Evolutionary conservation across 768 basidiomycete genomes (phyloP).

Genomic region (Boletus reticuloceps): DNA sequence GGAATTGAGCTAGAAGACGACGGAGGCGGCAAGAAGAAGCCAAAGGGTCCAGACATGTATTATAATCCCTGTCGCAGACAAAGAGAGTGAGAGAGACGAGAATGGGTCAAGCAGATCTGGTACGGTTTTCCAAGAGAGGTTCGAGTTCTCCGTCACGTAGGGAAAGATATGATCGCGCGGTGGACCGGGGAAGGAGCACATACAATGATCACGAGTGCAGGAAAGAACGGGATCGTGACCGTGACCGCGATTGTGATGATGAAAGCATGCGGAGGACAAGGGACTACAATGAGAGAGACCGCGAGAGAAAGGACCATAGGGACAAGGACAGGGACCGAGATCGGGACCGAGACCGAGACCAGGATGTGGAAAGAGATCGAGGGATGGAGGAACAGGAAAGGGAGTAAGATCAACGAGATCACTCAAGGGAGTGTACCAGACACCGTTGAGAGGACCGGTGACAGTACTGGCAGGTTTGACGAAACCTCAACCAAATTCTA

Average conservation of each 20-base stretch:
- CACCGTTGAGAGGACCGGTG: constrained; percentile 10
- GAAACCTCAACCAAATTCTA: too few species aligned
- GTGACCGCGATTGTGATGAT: constrained; percentile 11
- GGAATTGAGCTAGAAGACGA: constrained; percentile 82
- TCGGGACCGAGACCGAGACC: constrained; percentile 25
- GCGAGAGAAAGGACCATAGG: constrained; percentile 16
- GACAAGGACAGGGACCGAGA: constrained; percentile 17
- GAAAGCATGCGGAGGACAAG: constrained; percentile 3
- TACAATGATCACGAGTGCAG: constrained; percentile 13
- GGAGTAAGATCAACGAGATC: constrained; percentile 8
- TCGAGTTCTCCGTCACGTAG: constrained; percentile 48
- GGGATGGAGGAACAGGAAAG: constrained; percentile 4
- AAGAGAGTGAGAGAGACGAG: constrained; percentile 39
- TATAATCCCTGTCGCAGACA: constrained; percentile 81
- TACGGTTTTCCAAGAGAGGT: constrained; percentile 42
- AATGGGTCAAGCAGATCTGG: constrained; percentile 34
- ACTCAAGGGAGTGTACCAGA: too few species aligned
- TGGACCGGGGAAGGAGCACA: constrained; percentile 30
- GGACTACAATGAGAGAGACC: constrained; percentile 9
- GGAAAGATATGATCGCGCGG: constrained; percentile 33
- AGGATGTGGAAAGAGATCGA: constrained; percentile 26
- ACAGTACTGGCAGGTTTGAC: too few species aligned
- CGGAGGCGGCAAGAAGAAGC: constrained; percentile 55
- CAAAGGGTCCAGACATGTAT: constrained; percentile 58
- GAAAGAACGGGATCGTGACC: constrained; percentile 9